These are phyloP conservation scores for Scheffersomyces segobiensis DNA, from an alignment of 1,139 yeast species.

Conservation along the genomic window DNA sequence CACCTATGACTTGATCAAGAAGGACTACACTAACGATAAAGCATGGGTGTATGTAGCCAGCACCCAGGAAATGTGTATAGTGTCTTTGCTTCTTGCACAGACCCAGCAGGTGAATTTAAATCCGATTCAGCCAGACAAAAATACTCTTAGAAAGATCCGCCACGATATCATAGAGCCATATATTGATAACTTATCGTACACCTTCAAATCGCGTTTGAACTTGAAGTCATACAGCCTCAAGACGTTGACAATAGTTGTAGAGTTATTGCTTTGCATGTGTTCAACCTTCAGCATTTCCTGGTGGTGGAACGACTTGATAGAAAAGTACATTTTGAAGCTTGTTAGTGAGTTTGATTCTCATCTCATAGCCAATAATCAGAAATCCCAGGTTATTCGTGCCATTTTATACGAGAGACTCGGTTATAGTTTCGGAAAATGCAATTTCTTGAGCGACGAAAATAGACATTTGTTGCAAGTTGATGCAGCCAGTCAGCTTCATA, in stretches of 20 bases:
- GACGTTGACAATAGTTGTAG: slow-evolving; percentile 39
- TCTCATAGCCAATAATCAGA: slow-evolving; percentile 28
- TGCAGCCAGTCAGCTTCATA: slow-evolving; percentile 6
- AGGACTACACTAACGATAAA: slow-evolving; percentile 75
- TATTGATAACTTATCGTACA: slow-evolving; percentile 58
- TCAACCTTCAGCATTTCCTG: slow-evolving; percentile 37
- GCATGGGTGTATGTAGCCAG: slow-evolving; percentile 86
- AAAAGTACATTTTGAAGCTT: slow-evolving; percentile 43
- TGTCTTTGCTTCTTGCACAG: slow-evolving; percentile 69
- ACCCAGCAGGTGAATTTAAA: slow-evolving; percentile 34
- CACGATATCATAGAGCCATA: slow-evolving; percentile 66
- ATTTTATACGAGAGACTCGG: slow-evolving; percentile 43
- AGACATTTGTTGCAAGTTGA: slow-evolving; percentile 10
- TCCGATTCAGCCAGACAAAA: slow-evolving; percentile 36
- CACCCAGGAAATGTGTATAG: slow-evolving; percentile 82
- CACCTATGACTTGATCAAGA: slow-evolving; percentile 78
- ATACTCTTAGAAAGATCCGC: slow-evolving; percentile 60
- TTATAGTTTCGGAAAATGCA: slow-evolving; percentile 34
- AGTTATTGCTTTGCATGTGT: slow-evolving; percentile 55
- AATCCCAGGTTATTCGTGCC: slow-evolving; percentile 43
- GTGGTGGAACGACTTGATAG: slow-evolving; percentile 54
- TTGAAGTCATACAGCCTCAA: slow-evolving; percentile 64
- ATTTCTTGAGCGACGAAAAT: slow-evolving; percentile 18
- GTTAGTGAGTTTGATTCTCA: slow-evolving; percentile 42
- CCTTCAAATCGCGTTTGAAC: slow-evolving; percentile 59